Evolutionary conservation across 331 rosid species (phyloP).

Genomic region (Stylosanthes scabra): DNA sequence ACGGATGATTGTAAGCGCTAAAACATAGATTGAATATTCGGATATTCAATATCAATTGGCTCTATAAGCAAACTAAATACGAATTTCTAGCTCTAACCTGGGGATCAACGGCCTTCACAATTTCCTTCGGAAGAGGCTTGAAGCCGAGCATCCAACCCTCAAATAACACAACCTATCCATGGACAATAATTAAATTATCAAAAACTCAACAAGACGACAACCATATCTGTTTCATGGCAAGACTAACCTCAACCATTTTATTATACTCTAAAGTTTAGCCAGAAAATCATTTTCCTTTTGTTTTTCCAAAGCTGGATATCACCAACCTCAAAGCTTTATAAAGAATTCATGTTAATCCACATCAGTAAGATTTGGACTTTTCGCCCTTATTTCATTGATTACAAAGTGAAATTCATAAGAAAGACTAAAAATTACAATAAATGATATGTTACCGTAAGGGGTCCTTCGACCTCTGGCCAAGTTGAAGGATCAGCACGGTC

Average conservation of each 20-base stretch:
- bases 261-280: neutral
- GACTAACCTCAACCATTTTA: neutral
- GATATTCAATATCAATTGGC: neutral
- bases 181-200: conserved; percentile 18
- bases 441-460: conserved; percentile 66
- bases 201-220: conserved; percentile 1
- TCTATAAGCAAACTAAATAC: neutral
- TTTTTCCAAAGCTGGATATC: neutral
- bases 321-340: conserved; percentile 2
- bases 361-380: neutral
- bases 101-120: conserved; percentile 73
- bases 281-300: neutral
- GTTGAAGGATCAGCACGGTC: conserved; percentile 81
- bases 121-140: conserved; percentile 75
- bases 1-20: neutral
- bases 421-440: conserved; percentile 25
- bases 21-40: conserved; percentile 1
- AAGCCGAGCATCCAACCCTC: conserved; percentile 99
- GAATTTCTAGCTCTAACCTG: conserved; percentile 59
- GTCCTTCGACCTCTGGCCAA: conserved; percentile 94
- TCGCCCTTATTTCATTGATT: neutral
- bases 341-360: neutral
- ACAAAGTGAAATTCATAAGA: neutral
- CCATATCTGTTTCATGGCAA: neutral
- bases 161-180: conserved; percentile 73